These are phyloP conservation scores for Fusarium compactum DNA, from an alignment of 2,329 filamentous ascomycete species.

Conservation along the genomic window DNA sequence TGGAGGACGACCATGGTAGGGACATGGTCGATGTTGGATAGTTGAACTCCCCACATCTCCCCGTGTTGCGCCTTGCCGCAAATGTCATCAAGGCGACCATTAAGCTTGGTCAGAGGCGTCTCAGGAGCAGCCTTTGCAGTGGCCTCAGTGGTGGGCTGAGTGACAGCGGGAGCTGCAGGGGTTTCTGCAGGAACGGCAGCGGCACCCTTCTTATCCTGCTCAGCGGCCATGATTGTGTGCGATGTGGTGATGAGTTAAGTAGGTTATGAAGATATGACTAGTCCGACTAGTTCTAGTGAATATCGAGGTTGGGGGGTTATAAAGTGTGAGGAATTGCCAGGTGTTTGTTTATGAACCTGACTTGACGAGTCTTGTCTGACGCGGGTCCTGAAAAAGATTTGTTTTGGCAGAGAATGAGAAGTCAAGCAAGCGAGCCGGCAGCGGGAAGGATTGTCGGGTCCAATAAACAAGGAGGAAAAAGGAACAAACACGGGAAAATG, in stretches of 20 bases:
- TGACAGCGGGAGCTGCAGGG: conserved; percentile 7
- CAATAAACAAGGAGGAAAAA: neutral
- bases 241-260: neutral
- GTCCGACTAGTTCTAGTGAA: neutral
- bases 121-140: conserved; percentile 31
- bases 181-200: conserved; percentile 27
- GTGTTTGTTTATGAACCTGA: conserved; percentile 15
- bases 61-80: conserved; percentile 68
- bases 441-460: conserved; percentile 17
- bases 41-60: conserved; percentile 89
- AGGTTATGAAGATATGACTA: neutral
- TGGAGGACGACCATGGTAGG: conserved; percentile 87
- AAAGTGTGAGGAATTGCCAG: neutral
- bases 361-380: conserved; percentile 29
- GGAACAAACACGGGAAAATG: conserved; percentile 32
- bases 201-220: conserved; percentile 44
- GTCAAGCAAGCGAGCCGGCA: conserved; percentile 17
- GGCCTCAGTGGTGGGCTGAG: conserved; percentile 2
- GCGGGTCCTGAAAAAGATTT: conserved; percentile 19
- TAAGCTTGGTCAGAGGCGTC: conserved; percentile 66
- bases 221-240: conserved; percentile 47
- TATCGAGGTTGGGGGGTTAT: neutral
- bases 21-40: conserved; percentile 69
- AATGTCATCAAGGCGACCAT: conserved; percentile 68
- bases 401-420: conserved; percentile 5